Percentiles rank a stretch among this genome's conserved stretches.
These are phyloP conservation scores for Neolentinus lepideus DNA, from an alignment of 1,284 basidiomycete genomes.

Conservation along the genomic window DNA sequence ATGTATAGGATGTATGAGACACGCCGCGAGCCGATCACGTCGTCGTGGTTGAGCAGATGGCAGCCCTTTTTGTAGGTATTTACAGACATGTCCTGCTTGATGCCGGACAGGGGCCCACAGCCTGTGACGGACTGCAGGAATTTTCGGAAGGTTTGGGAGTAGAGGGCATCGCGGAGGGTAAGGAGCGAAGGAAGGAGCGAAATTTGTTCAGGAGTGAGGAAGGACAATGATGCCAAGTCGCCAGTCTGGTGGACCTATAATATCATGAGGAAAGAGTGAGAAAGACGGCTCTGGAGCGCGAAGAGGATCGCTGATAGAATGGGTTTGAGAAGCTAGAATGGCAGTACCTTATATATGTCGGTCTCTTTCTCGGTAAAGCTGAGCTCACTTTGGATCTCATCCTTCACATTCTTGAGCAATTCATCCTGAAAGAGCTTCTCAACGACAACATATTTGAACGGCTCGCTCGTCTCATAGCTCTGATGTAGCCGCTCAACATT, in stretches of 20 bases:
- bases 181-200: conserved; percentile 75
- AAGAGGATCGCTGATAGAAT: not conserved
- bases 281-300: not conserved
- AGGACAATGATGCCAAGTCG: conserved; percentile 90
- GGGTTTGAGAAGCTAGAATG: not conserved
- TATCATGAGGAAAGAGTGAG: not conserved
- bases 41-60: conserved; percentile 96
- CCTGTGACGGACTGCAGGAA: conserved; percentile 89
- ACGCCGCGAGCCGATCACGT: conserved; percentile 92
- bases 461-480: conserved; percentile 54
- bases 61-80: conserved; percentile 89
- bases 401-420: conserved; percentile 69
- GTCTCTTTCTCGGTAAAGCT: conserved; percentile 97
- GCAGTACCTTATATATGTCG: conserved; percentile 93
- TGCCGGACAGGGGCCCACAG: conserved; percentile 87
- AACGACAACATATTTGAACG: conserved; percentile 84
- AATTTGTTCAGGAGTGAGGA: conserved; percentile 71
- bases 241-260: conserved; percentile 92
- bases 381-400: conserved; percentile 80
- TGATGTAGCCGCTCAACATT: conserved; percentile 47
- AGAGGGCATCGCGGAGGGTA: conserved; percentile 86
- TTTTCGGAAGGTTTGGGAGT: conserved; percentile 78
- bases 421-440: conserved; percentile 83
- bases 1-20: conserved; percentile 98
- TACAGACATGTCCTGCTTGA: conserved; percentile 94